Base-by-base conservation (phyloP, 495 filamentous ascomycete species). In the Xylaria telfairii region DNA sequence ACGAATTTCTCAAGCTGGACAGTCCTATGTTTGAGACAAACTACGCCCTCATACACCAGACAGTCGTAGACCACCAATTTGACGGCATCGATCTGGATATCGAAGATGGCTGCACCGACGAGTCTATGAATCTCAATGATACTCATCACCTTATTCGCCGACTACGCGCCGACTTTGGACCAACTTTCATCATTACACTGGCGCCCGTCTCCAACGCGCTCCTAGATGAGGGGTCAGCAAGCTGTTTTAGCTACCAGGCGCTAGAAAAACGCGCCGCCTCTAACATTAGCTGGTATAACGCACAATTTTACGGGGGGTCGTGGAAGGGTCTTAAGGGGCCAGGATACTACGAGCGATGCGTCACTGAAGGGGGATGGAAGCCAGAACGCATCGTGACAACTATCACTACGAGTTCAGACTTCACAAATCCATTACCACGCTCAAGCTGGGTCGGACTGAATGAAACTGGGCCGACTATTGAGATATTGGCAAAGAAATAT, bases 251-350 rank as follows among this genome's bases (percentile, higher is more conserved):
- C 66, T 92, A 92, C 77, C 79, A 83, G 1, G 79, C 81, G 30
- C 81, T 92, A 47, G 90, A 92, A 76, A 77, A 81, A n/a, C 81
- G 81, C 70, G 81, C 86, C 12, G 89, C 88, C 6, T 77, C 81
- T 24, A 83, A 87, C 71, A 89, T 92, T 54, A 81, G 77, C 34
- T 93, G 91, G 91, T 93, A 93, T 73, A 92, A 93, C 70, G 78
- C 87, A n/a, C 91, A 92, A 70, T 92, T 92, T 74, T 93, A 92
- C 75, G 90, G 89, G 73, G 88, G 88, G 3, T 92, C 90, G 88
- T 90, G 90, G 7, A 82, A 82, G 26, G 80, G 89, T 19, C 81
- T 83, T 39, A 83, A 85, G 72, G 85, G 88, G 0, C 74, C 80
- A n/a, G 84, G 84, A 75, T 91, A 89, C 71, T 86, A 89, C 65